Base-by-base conservation (phyloP, 257 asterid species). In the Rhazya stricta region DNA sequence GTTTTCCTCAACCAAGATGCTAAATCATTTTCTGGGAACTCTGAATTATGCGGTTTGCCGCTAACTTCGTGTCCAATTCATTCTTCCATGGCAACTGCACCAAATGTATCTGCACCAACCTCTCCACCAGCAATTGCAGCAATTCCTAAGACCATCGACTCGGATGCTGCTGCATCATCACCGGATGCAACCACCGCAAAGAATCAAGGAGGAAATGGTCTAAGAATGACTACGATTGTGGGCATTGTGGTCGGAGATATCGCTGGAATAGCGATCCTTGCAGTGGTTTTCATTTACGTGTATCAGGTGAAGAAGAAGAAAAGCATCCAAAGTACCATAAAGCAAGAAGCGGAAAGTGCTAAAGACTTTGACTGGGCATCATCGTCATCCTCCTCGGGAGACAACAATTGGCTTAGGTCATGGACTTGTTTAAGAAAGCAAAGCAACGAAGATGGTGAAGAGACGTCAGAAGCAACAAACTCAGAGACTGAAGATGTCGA, bases 51-150 rank as follows among this genome's bases (percentile, higher is more conserved):
- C 83, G 99, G 99, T 57, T 71, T 65, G 18, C 96, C 94, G 4
- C 37, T 86, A 43, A 86, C 25, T 27, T 79, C 76, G 62, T 95
- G 99, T 32, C 84, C 93, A 4, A 84, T 85, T 74, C 93, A 92
- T 7, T 88, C 97, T 0, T 79, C 90, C 0, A 77, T 78, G 50
- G 84, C 88, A 4, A 69, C 83, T 5, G 76, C 79, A 0, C 92
- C 92, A 1, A 87, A 85, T 45, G 71, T 88, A 39, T 54, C 91
- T 0, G 82, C 72, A 19, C 85, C 89, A 9, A 89, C 80, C 11
- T 92, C 96, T n/a, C 95, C 97, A 0, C 94, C 98, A 7, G 99
- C 99, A 39, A 89, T 92, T 56, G 97, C 99, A 58, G 97, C 96
- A 60, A 88, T 89, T 12, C 99, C 99, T 0, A 84, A 92, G 27